A percentile compares a stretch with the other conserved stretches of the same genome.
phyloP scores from a whole-genome alignment of 257 asterid genomes.

The Nicotiana otophora region DNA sequence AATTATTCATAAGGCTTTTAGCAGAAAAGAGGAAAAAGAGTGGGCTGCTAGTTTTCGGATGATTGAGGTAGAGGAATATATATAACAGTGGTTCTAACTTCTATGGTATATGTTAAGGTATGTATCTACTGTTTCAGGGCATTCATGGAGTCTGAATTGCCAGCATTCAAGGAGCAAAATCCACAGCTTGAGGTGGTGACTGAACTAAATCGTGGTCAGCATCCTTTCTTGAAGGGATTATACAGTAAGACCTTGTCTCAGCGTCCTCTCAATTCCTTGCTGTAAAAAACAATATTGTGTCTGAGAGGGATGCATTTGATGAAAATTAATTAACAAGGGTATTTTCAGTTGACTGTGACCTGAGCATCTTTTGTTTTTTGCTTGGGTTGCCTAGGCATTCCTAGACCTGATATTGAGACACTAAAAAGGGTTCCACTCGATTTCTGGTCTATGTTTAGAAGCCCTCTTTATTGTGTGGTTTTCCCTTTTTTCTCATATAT shows the following conservation, averaged over 20 bases:
- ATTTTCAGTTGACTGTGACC: not conserved
- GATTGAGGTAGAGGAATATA: not conserved
- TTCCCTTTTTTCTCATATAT: not conserved
- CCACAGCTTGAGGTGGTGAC: slow-evolving; percentile 89
- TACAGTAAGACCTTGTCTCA: slow-evolving; percentile 42
- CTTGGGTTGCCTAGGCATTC: not conserved
- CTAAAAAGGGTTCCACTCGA: not conserved
- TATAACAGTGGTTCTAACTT: not conserved
- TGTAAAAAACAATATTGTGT: not conserved
- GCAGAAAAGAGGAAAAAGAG: not conserved
- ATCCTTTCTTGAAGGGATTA: slow-evolving; percentile 77
- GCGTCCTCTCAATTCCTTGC: not conserved
- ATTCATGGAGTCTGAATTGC: slow-evolving; percentile 75
- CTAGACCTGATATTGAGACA: not conserved
- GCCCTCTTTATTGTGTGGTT: not conserved
- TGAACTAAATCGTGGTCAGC: slow-evolving; percentile 82
- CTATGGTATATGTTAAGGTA: not conserved
- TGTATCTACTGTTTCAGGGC: slow-evolving; percentile 36
- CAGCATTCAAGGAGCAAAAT: slow-evolving; percentile 55
- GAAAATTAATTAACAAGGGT: not conserved
- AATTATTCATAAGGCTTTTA: not conserved
- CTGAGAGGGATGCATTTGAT: not conserved
- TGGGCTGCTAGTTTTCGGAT: not conserved
- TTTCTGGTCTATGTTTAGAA: not conserved
- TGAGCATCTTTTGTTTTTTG: not conserved